Conservation (phyloP, 345 rosid genomes). For the Pistacia vera region DNA sequence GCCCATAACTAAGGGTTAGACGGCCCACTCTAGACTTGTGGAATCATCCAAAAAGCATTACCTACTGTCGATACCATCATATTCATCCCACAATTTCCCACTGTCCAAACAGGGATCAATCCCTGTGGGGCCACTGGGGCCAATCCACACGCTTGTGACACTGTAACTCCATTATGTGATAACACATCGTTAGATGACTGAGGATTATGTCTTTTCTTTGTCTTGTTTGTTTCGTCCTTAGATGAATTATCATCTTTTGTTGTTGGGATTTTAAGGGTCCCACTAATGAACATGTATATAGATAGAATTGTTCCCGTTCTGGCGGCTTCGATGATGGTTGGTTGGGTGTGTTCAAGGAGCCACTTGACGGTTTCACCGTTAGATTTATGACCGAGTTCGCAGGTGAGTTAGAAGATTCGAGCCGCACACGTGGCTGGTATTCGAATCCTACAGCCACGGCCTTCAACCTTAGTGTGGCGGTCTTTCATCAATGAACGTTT, state of each 20-base stretch:
- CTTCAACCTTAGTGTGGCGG: constrained; percentile 62
- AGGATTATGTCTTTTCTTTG: constrained; percentile 31
- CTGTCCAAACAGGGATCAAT: constrained; percentile 43
- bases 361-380: constrained; percentile 58
- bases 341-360: constrained; percentile 53
- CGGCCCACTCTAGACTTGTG: constrained; percentile 20
- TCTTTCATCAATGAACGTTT: constrained; percentile 53
- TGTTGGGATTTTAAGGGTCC: constrained; percentile 48
- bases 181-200: constrained; percentile 35
- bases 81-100: constrained; percentile 31
- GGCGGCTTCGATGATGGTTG: constrained; percentile 47
- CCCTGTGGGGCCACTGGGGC: constrained; percentile 42
- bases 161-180: constrained; percentile 16
- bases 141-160: constrained; percentile 34
- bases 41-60: constrained; percentile 53
- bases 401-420: constrained; percentile 49
- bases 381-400: constrained; percentile 51
- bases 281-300: constrained; percentile 45
- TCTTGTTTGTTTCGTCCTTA: constrained; percentile 6
- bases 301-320: constrained; percentile 52
- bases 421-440: constrained; percentile 62
- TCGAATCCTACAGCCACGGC: constrained; percentile 61
- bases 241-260: constrained; percentile 7
- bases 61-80: constrained; percentile 42
- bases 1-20: constrained; percentile 37